phyloP scores from a whole-genome alignment of 2,329 filamentous ascomycete species.

The Cladosporium colombiae region DNA sequence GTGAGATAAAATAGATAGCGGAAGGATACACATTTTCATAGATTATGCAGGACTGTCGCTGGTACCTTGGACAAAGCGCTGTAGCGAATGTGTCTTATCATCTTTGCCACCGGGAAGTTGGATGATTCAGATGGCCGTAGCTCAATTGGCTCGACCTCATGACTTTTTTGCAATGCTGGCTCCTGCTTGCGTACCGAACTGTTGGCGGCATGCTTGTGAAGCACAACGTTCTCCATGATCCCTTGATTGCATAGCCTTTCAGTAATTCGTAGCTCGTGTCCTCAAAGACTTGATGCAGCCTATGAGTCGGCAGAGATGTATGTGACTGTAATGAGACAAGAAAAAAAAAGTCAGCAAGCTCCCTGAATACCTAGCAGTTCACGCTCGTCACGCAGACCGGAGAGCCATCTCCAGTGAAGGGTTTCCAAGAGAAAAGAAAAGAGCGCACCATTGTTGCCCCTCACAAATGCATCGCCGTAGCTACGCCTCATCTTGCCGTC shows the following conservation, averaged over 20 bases:
- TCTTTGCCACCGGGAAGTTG: neutral
- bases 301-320: slow-evolving; percentile 67
- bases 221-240: neutral
- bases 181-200: neutral
- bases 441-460: slow-evolving; percentile 83
- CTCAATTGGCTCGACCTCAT: neutral
- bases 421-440: neutral
- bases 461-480: slow-evolving; percentile 92
- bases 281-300: neutral
- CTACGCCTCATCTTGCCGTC: slow-evolving; percentile 78
- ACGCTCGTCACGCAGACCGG: neutral
- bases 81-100: too few species aligned
- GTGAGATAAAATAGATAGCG: neutral
- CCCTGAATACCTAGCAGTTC: too few species aligned
- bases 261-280: neutral
- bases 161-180: neutral
- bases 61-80: too few species aligned
- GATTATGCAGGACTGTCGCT: too few species aligned
- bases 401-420: neutral
- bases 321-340: slow-evolving; percentile 55
- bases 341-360: neutral
- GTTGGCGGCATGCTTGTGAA: neutral
- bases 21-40: too few species aligned
- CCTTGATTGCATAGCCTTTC: neutral
- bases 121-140: too few species aligned